These are phyloP conservation scores for Magnusiomyces paraingens DNA, from an alignment of 1,139 yeast species.

Conservation along the genomic window DNA sequence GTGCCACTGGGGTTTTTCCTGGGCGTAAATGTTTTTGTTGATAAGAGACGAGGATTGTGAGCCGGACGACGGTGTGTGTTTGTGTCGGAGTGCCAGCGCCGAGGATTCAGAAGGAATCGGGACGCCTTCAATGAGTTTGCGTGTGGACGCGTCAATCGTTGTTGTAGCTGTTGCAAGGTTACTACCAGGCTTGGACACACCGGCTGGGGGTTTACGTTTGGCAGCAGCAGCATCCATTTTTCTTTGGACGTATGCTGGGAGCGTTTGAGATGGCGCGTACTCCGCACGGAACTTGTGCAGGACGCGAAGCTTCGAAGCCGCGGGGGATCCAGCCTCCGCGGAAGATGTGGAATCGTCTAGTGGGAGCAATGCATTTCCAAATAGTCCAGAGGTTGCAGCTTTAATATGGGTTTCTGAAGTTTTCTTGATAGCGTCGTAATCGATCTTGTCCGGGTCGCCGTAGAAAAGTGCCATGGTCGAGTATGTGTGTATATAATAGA, in stretches of 20 bases:
- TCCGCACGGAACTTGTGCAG: slow-evolving; percentile 20
- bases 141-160: slow-evolving; percentile 10
- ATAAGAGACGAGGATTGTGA: slow-evolving; percentile 1
- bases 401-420: neutral
- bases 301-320: slow-evolving; percentile 10
- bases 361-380: neutral
- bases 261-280: slow-evolving; percentile 17
- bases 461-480: neutral
- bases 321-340: neutral
- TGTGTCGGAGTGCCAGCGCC: slow-evolving; percentile 15
- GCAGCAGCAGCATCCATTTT: slow-evolving; percentile 19
- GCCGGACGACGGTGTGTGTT: neutral
- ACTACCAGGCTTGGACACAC: slow-evolving; percentile 3
- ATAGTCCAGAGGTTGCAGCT: neutral
- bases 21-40: slow-evolving; percentile 17
- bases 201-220: slow-evolving; percentile 8
- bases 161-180: slow-evolving; percentile 14
- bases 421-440: neutral
- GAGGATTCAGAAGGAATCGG: slow-evolving; percentile 18
- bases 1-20: slow-evolving; percentile 42
- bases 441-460: slow-evolving; percentile 2
- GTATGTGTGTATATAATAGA: too few species aligned
- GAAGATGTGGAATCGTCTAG: too few species aligned
- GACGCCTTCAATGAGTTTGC: slow-evolving; percentile 20
- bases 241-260: slow-evolving; percentile 22